Evolutionary conservation across 192 early-diverging fungal species (phyloP).

Genomic region (Martensiomyces pterosporus): DNA sequence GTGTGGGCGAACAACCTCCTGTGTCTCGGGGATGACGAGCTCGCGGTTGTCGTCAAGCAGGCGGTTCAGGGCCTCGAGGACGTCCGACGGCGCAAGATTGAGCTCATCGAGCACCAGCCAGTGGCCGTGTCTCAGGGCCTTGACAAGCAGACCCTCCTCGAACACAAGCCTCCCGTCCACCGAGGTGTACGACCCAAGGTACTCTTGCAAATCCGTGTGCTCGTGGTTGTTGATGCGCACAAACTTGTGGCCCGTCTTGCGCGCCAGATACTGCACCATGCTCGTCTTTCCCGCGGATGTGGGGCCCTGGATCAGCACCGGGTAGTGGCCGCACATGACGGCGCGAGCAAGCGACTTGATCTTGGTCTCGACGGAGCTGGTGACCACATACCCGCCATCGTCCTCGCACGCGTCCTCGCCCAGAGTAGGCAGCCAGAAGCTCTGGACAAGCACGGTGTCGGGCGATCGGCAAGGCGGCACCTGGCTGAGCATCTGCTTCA

Average conservation of each 20-base stretch:
- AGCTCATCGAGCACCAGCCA: slow-evolving; percentile 99
- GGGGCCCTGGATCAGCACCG: slow-evolving; percentile 97
- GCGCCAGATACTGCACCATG: slow-evolving; percentile 96
- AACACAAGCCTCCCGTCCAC: slow-evolving; percentile 86
- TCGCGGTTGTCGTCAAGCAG: slow-evolving; percentile 97
- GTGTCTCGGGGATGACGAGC: slow-evolving; percentile 92
- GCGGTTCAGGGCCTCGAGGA: slow-evolving; percentile 95
- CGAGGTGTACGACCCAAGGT: slow-evolving; percentile 89
- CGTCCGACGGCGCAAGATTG: slow-evolving; percentile 97
- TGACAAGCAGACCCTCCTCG: slow-evolving; percentile 92
- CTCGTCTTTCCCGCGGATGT: slow-evolving; percentile 97
- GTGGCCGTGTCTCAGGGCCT: slow-evolving; percentile 88
- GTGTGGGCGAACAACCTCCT: slow-evolving; percentile 89
- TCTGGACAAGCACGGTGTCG: slow-evolving; percentile 69
- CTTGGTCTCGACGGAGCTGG: slow-evolving; percentile 80
- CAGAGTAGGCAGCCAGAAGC: slow-evolving; percentile 78
- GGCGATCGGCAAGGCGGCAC: slow-evolving; percentile 12
- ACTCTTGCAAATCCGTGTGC: slow-evolving; percentile 98
- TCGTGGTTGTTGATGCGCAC: slow-evolving; percentile 99
- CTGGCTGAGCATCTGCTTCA: slow-evolving; percentile 25
- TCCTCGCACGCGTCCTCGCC: slow-evolving; percentile 31
- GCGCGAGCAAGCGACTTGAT: slow-evolving; percentile 86
- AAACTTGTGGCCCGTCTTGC: slow-evolving; percentile 85
- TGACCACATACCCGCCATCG: slow-evolving; percentile 70
- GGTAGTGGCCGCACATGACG: slow-evolving; percentile 84